Percentiles rank a stretch among this genome's conserved stretches.
These are phyloP conservation scores for Peronospora tabacina DNA, from an alignment of 352 stramenopile genomes.

Conservation along the genomic window DNA sequence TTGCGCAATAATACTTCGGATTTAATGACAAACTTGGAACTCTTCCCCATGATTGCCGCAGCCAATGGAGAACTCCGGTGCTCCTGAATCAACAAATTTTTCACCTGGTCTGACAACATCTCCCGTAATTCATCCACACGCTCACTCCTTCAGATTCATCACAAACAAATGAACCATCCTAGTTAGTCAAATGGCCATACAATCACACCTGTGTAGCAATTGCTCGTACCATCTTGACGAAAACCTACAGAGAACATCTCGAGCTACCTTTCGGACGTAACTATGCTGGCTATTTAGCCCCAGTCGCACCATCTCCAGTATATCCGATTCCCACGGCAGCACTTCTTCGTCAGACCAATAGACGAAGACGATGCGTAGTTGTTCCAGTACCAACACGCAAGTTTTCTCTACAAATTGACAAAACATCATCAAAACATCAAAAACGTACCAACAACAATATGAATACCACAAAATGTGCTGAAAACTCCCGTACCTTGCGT, in stretches of 20 bases:
- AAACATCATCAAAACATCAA: conserved; percentile 4
- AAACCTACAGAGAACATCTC: conserved; percentile 42
- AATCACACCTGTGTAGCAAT: neutral
- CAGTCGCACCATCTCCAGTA: conserved; percentile 42
- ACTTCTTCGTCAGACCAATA: conserved; percentile 50
- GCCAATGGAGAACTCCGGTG: conserved; percentile 40
- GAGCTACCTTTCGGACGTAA: conserved; percentile 35
- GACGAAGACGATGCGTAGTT: conserved; percentile 45
- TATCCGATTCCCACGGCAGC: conserved; percentile 33
- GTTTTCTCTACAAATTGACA: conserved; percentile 35
- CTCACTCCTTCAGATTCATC: conserved; percentile 33
- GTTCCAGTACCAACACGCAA: conserved; percentile 45
- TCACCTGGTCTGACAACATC: conserved; percentile 33
- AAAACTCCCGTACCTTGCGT: conserved; percentile 32
- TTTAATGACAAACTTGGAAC: conserved; percentile 29
- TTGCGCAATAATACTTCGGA: conserved; percentile 10
- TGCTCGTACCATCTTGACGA: conserved; percentile 39
- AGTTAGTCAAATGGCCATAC: conserved; percentile 2
- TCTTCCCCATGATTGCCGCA: conserved; percentile 34
- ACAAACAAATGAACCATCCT: neutral
- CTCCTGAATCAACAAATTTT: conserved; percentile 38
- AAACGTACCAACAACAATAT: neutral
- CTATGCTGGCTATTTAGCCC: conserved; percentile 41
- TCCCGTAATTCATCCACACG: conserved; percentile 40
- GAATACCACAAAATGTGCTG: neutral